These are phyloP conservation scores for Geranomyces variabilis DNA, from an alignment of 192 early-diverging fungal species.

Conservation along the genomic window DNA sequence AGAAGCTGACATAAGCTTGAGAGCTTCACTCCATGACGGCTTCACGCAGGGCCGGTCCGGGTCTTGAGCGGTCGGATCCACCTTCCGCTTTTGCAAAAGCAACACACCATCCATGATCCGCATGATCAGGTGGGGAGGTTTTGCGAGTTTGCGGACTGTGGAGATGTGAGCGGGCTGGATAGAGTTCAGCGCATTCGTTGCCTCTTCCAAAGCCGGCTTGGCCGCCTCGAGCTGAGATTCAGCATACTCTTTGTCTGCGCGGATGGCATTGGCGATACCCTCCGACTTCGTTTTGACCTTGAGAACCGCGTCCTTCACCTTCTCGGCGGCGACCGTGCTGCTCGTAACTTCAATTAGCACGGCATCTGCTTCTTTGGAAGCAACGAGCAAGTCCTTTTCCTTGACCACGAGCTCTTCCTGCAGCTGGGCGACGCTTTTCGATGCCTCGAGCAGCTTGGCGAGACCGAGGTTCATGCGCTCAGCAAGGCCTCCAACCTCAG, in stretches of 20 bases:
- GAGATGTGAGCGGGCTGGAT: conserved; percentile 69
- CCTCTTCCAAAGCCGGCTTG: conserved; percentile 65
- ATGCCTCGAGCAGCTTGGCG: conserved; percentile 63
- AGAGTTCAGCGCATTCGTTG: conserved; percentile 64
- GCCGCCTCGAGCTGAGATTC: conserved; percentile 65
- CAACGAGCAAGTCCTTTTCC: conserved; percentile 63
- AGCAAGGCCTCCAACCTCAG: conserved; percentile 58
- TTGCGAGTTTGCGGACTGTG: conserved; percentile 66
- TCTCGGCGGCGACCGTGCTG: conserved; percentile 62
- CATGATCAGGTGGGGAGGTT: conserved; percentile 70
- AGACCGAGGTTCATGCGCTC: conserved; percentile 74
- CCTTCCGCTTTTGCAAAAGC: conserved; percentile 56
- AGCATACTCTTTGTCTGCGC: conserved; percentile 62
- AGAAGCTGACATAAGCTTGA: conserved; percentile 64
- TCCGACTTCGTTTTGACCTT: conserved; percentile 70
- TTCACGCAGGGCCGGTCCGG: conserved; percentile 62
- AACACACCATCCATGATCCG: conserved; percentile 71
- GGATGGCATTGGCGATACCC: conserved; percentile 65
- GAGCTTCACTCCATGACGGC: conserved; percentile 64
- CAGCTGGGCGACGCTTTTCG: conserved; percentile 62
- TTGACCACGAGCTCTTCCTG: conserved; percentile 70
- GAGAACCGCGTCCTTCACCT: conserved; percentile 66
- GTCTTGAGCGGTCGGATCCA: conserved; percentile 61
- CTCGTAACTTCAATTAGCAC: conserved; percentile 63
- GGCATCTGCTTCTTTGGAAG: conserved; percentile 60